Conservation (phyloP, 257 asterid species). For the Nicotiana sylvestris region DNA sequence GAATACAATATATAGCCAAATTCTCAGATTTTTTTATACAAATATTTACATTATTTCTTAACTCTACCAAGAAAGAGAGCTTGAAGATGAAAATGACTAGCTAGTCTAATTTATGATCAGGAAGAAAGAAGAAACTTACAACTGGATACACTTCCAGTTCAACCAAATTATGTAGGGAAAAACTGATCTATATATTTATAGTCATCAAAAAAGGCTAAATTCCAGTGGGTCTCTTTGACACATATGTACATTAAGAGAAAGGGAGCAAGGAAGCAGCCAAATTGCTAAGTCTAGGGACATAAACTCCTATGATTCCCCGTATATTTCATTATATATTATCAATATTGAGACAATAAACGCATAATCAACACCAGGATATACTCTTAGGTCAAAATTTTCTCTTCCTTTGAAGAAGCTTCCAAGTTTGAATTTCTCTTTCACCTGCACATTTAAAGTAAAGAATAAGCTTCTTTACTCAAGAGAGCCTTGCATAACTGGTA, state of each 20-base stretch:
- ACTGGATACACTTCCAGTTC: neutral
- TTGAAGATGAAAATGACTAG: too few species aligned
- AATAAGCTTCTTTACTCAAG: too few species aligned
- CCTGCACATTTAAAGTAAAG: slow-evolving; percentile 16
- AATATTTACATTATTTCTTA: too few species aligned
- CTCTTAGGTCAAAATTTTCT: slow-evolving; percentile 41
- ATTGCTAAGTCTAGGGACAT: neutral
- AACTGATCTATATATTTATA: neutral
- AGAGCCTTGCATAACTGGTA: too few species aligned
- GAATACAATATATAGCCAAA: neutral
- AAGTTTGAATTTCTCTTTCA: slow-evolving; percentile 32
- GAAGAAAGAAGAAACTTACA: neutral
- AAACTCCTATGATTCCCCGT: slow-evolving; percentile 10
- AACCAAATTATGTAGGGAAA: neutral
- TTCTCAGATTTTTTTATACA: neutral
- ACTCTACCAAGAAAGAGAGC: too few species aligned
- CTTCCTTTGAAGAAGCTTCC: slow-evolving; percentile 27
- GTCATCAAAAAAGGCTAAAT: neutral
- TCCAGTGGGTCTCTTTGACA: neutral
- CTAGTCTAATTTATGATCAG: too few species aligned
- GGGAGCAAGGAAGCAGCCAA: neutral
- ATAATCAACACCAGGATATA: slow-evolving; percentile 47
- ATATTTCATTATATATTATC: slow-evolving; percentile 36
- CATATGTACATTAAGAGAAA: neutral
- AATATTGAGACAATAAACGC: slow-evolving; percentile 38